A percentile compares a stretch with the other conserved stretches of the same genome.
Conservation (phyloP, 129 eudicot genomes). For the Pseudognaphalium luteoalbum region DNA sequence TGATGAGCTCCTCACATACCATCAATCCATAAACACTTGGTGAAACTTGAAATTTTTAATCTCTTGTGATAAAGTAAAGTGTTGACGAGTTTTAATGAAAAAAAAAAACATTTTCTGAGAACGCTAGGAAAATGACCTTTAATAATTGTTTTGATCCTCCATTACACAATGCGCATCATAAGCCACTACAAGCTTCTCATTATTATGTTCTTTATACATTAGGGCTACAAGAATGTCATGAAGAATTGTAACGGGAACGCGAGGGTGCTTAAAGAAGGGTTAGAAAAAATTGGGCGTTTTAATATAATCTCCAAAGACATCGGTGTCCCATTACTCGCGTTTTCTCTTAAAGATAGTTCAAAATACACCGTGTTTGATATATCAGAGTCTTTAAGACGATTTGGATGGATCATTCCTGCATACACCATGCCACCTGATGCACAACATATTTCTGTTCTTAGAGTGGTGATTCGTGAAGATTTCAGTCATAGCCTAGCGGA, state of each 20-base stretch:
- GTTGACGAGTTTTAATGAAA: not conserved
- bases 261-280: conserved; percentile 53
- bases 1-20: too few relatives aligned
- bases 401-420: conserved; percentile 81
- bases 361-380: conserved; percentile 58
- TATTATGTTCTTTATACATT: not conserved
- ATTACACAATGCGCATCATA: not conserved
- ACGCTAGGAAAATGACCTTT: not conserved
- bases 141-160: not conserved
- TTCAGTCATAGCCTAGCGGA: conserved; percentile 69
- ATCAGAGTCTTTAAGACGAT: conserved; percentile 54
- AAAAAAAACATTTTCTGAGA: not conserved
- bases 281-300: conserved; percentile 49
- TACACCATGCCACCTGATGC: conserved; percentile 86
- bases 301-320: conserved; percentile 63
- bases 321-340: conserved; percentile 73
- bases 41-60: not conserved
- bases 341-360: conserved; percentile 62
- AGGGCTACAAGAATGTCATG: conserved; percentile 77
- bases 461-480: conserved; percentile 77
- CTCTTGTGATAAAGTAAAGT: not conserved
- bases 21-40: not conserved
- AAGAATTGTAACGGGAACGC: conserved; percentile 50
- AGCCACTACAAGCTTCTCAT: not conserved
- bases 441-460: conserved; percentile 56